Evolutionary conservation across 2,329 filamentous ascomycete species (phyloP).

Genomic region (Aaosphaeria arxii): DNA sequence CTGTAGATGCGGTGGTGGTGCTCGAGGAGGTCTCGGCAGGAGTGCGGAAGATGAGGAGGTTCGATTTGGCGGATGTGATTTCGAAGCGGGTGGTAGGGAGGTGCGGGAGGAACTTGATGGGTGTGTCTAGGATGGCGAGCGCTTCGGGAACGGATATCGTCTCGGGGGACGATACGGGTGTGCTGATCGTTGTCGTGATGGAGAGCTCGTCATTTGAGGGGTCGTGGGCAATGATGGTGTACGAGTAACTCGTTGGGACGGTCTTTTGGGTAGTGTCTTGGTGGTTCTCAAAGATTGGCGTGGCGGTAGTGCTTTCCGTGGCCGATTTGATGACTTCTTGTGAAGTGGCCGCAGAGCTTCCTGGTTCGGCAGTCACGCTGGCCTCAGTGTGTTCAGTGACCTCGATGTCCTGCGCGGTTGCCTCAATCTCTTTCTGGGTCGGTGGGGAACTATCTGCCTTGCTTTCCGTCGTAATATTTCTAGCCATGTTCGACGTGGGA

Average conservation of each 20-base stretch:
- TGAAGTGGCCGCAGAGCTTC: too few species aligned
- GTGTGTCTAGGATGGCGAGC: conserved; percentile 21
- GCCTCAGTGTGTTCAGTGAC: too few species aligned
- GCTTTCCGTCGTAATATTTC: too few species aligned
- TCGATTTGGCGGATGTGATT: conserved; percentile 22
- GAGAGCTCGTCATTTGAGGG: conserved; percentile 20
- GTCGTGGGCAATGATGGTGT: conserved; percentile 27
- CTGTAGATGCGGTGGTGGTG: not conserved
- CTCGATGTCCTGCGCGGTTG: too few species aligned
- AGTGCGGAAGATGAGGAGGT: conserved; percentile 30
- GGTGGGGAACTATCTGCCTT: too few species aligned
- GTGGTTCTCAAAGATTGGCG: too few species aligned
- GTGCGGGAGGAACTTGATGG: conserved; percentile 28
- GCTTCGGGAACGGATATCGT: conserved; percentile 26
- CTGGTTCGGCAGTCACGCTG: too few species aligned
- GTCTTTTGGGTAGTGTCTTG: too few species aligned
- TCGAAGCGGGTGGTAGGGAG: conserved; percentile 21
- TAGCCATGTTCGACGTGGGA: too few species aligned
- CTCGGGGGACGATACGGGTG: conserved; percentile 1
- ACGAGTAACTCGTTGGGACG: conserved; percentile 2
- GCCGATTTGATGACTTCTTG: too few species aligned
- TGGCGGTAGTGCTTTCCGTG: too few species aligned
- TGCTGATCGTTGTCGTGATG: conserved; percentile 19
- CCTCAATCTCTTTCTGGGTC: too few species aligned
- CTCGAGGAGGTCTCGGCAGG: not conserved